phyloP scores from a whole-genome alignment of 2,329 filamentous ascomycete species.

The Arthroderma sp. region DNA sequence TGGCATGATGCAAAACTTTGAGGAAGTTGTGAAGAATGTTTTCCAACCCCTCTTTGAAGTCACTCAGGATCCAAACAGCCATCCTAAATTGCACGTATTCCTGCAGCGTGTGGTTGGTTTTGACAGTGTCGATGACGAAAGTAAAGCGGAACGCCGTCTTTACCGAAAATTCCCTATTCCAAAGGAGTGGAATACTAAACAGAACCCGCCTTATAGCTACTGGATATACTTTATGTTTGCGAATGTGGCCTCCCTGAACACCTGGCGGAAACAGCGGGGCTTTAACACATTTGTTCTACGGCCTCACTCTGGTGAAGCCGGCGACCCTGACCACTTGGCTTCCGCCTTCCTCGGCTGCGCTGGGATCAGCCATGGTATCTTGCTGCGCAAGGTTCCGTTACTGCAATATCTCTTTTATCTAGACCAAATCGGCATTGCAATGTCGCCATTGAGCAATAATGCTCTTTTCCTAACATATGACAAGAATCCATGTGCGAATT shows the following conservation, averaged over 20 bases:
- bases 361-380: constrained; percentile 88
- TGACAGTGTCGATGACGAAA: constrained; percentile 96
- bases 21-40: constrained; percentile 79
- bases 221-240: constrained; percentile 97
- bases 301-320: constrained; percentile 92
- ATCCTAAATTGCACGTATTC: constrained; percentile 90
- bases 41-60: constrained; percentile 93
- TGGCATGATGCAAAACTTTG: constrained; percentile 74
- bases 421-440: constrained; percentile 94
- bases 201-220: constrained; percentile 97
- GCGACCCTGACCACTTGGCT: constrained; percentile 90
- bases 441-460: constrained; percentile 98
- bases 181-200: constrained; percentile 73
- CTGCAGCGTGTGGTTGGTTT: constrained; percentile 91
- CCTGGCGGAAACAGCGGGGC: constrained; percentile 76
- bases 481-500: constrained; percentile 87
- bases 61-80: constrained; percentile 69
- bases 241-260: constrained; percentile 84
- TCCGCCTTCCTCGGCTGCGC: constrained; percentile 85
- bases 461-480: constrained; percentile 93
- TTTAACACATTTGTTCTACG: constrained; percentile 93
- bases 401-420: constrained; percentile 96
- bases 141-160: constrained; percentile 86
- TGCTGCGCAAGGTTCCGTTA: constrained; percentile 85
- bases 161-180: constrained; percentile 92